Evolutionary conservation across 1,284 basidiomycete species (phyloP).

Genomic region (Phellinidium pouzarii): DNA sequence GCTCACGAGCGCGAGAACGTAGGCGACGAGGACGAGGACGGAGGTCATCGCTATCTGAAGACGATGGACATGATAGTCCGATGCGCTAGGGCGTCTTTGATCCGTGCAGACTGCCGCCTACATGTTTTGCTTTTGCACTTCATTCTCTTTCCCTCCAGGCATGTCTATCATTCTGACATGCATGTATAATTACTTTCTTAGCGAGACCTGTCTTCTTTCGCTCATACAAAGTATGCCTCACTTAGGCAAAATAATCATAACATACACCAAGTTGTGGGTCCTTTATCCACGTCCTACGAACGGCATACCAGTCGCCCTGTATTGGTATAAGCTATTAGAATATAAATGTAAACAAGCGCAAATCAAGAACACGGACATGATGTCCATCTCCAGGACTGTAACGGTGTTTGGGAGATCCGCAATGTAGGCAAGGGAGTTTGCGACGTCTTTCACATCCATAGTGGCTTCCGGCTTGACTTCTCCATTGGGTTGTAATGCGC

Average conservation of each 20-base stretch:
- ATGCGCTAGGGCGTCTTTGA: slow-evolving; percentile 1
- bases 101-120: not conserved
- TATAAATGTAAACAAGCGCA: not conserved
- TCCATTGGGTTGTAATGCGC: slow-evolving; percentile 67
- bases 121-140: no score
- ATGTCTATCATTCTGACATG: no score
- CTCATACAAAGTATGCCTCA: no score
- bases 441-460: slow-evolving; percentile 68
- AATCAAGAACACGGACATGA: slow-evolving; percentile 53
- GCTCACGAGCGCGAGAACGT: not conserved
- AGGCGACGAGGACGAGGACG: not conserved
- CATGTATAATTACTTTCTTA: no score
- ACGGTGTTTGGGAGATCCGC: slow-evolving; percentile 62
- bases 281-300: slow-evolving; percentile 55
- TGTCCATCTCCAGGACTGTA: slow-evolving; percentile 63
- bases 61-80: not conserved
- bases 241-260: not conserved
- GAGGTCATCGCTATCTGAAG: not conserved
- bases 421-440: slow-evolving; percentile 62
- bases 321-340: not conserved
- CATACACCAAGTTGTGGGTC: not conserved
- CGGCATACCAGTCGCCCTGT: slow-evolving; percentile 52
- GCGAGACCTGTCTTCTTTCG: no score
- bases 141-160: no score
- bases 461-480: slow-evolving; percentile 50